These are phyloP conservation scores for Rhynchospora breviuscula DNA, from an alignment of 176 grass and related monocot genomes.

Conservation along the genomic window DNA sequence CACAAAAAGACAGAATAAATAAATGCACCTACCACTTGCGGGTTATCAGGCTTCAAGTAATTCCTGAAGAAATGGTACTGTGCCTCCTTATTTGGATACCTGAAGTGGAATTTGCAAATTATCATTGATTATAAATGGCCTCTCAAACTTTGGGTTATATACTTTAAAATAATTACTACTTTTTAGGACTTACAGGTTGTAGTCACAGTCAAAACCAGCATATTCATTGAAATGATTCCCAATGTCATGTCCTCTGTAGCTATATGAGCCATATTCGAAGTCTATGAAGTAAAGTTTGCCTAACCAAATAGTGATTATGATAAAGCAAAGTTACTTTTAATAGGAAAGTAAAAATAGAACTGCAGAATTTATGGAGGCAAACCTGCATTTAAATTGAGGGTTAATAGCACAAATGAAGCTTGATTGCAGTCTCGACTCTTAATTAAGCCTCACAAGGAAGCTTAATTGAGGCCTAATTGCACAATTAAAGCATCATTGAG, in stretches of 20 bases:
- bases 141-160: neutral
- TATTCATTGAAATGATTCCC: conserved; percentile 99
- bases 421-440: neutral
- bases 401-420: conserved; percentile 1
- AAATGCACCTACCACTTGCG: conserved; percentile 53
- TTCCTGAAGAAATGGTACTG: conserved; percentile 95
- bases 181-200: conserved; percentile 57
- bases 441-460: conserved; percentile 4
- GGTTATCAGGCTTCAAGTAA: conserved; percentile 62
- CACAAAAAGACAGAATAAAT: conserved; percentile 3
- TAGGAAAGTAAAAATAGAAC: neutral
- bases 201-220: conserved; percentile 88
- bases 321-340: conserved; percentile 13
- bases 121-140: neutral
- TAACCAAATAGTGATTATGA: conserved; percentile 31
- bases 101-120: conserved; percentile 27
- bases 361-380: neutral
- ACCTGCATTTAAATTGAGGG: neutral
- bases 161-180: conserved; percentile 15
- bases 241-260: conserved; percentile 89
- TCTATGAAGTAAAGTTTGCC: conserved; percentile 96
- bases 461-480: conserved; percentile 7
- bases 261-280: conserved; percentile 98
- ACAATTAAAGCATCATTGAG: neutral
- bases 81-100: conserved; percentile 87